A percentile compares a stretch with the other conserved stretches of the same genome.
Conservation (phyloP, 2,329 filamentous ascomycete species). For the Trichoderma koningiopsis region DNA sequence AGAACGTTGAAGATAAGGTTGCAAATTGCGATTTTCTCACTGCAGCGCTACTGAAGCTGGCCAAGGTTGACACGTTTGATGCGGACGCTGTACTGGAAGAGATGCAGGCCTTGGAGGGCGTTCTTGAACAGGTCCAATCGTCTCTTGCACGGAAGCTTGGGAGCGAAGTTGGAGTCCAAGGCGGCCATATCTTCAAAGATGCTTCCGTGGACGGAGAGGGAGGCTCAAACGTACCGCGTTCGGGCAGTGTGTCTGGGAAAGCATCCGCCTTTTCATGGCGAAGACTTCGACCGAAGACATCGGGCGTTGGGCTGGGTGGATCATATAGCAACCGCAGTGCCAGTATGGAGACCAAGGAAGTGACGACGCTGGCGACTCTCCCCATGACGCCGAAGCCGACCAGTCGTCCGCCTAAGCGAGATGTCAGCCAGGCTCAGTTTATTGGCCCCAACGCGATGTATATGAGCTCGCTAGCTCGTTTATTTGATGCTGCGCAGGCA, state of each 20-base stretch:
- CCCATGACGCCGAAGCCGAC: slow-evolving; percentile 72
- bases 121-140: slow-evolving; percentile 83
- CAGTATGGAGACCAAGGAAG: slow-evolving; percentile 36
- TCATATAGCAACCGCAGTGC: slow-evolving; percentile 45
- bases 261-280: slow-evolving; percentile 77
- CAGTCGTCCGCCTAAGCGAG: slow-evolving; percentile 70
- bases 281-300: slow-evolving; percentile 86
- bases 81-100: slow-evolving; percentile 91
- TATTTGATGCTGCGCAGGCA: slow-evolving; percentile 92
- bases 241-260: slow-evolving; percentile 69
- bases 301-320: slow-evolving; percentile 60
- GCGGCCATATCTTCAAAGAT: slow-evolving; percentile 74
- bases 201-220: slow-evolving; percentile 55
- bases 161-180: slow-evolving; percentile 86
- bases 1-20: slow-evolving; percentile 90
- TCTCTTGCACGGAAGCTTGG: slow-evolving; percentile 81
- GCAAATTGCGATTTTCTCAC: slow-evolving; percentile 89
- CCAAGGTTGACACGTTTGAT: slow-evolving; percentile 82
- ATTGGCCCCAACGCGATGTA: slow-evolving; percentile 85
- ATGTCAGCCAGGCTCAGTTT: slow-evolving; percentile 69
- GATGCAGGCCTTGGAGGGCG: slow-evolving; percentile 83
- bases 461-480: slow-evolving; percentile 83
- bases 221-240: slow-evolving; percentile 50
- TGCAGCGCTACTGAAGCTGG: slow-evolving; percentile 80
- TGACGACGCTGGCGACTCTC: slow-evolving; percentile 66